Conservation (phyloP, 2,329 filamentous ascomycete genomes). For the Clonostachys sp. region DNA sequence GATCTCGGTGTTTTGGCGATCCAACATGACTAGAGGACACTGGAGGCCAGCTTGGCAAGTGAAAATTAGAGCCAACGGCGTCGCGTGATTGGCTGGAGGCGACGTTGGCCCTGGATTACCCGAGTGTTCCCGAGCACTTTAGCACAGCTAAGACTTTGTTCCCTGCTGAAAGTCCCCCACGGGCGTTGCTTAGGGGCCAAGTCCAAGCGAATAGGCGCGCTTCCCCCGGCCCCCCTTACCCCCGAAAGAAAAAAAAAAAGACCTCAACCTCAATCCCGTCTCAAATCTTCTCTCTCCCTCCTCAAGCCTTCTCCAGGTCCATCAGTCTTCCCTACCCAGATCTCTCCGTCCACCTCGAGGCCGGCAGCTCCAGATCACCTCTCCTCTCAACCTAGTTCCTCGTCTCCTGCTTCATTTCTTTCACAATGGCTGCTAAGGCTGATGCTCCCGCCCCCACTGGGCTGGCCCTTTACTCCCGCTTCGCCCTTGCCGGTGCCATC, state of each 20-base stretch:
- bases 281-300: constrained; percentile 8
- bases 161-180: not conserved
- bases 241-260: constrained; percentile 15
- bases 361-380: constrained; percentile 9
- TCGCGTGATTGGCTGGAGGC: no score
- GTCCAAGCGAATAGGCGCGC: constrained; percentile 1
- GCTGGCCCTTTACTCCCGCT: constrained; percentile 82
- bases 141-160: no score
- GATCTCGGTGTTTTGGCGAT: no score
- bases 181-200: not conserved
- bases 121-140: constrained; percentile 17
- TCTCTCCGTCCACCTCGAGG: constrained; percentile 1
- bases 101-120: constrained; percentile 9
- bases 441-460: constrained; percentile 39
- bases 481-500: constrained; percentile 94
- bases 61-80: no score
- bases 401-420: constrained; percentile 4
- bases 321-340: not conserved
- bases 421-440: constrained; percentile 43
- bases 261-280: constrained; percentile 10
- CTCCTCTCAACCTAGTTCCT: constrained; percentile 26
- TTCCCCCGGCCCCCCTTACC: not conserved
- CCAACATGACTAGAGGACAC: no score
- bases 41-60: no score
- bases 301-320: constrained; percentile 1